Percentiles rank a stretch among this genome's conserved stretches.
phyloP scores from a whole-genome alignment of 257 asterid genomes.

The Solanum tarijense region DNA sequence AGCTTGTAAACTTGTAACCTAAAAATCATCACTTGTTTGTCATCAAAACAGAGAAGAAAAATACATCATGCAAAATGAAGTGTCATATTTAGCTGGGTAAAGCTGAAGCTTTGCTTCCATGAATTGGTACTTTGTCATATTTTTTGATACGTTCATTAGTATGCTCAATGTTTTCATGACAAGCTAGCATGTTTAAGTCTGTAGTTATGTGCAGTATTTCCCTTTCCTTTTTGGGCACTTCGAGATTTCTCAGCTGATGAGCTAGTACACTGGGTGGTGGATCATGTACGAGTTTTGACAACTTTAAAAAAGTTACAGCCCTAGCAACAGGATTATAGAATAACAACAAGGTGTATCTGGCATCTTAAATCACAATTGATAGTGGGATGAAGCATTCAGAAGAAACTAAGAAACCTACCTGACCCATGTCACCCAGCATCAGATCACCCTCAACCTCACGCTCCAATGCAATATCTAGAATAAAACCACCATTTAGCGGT shows the following conservation, averaged over 20 bases:
- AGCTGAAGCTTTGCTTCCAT: background rate
- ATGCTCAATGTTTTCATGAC: background rate
- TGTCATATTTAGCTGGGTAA: background rate
- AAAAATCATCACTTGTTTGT: background rate
- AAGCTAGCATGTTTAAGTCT: background rate
- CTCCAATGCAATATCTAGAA: constrained; percentile 72
- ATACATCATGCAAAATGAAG: background rate
- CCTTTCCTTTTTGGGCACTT: background rate
- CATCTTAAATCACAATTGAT: background rate
- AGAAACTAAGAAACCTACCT: constrained; percentile 28
- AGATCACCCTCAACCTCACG: constrained; percentile 92
- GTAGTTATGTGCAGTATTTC: background rate
- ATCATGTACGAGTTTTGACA: background rate
- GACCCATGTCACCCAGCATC: constrained; percentile 88
- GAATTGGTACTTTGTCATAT: background rate
- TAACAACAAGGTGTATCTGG: background rate
- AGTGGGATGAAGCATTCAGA: background rate
- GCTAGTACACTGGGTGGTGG: background rate
- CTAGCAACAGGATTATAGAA: background rate
- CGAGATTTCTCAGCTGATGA: background rate
- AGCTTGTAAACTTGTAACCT: background rate
- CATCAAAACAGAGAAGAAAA: background rate
- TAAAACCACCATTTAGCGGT: background rate
- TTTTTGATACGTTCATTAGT: background rate
- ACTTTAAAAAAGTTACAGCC: background rate